Conservation (phyloP, 2,329 filamentous ascomycete genomes). For the Fusarium continuum region DNA sequence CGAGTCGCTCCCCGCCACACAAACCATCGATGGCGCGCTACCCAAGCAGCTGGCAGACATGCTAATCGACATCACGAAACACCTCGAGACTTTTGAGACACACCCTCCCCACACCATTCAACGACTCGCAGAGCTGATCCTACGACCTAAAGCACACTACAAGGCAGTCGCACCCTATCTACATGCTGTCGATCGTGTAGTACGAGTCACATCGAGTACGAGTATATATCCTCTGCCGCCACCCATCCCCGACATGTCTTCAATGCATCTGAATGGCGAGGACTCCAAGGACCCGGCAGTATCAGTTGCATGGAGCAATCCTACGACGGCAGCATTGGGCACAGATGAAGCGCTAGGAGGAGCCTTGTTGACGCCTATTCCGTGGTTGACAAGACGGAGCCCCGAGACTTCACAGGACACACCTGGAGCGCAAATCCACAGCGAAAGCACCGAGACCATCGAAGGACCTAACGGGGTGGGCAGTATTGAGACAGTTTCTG, state of each 20-base stretch:
- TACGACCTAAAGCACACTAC: conserved; percentile 82
- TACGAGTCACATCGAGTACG: conserved; percentile 85
- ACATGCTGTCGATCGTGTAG: conserved; percentile 87
- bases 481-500: conserved; percentile 81
- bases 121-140: conserved; percentile 85
- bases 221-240: conserved; percentile 85
- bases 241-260: conserved; percentile 66
- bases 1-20: conserved; percentile 49
- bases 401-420: conserved; percentile 45
- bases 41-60: conserved; percentile 72
- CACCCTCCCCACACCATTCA: conserved; percentile 93
- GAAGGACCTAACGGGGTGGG: conserved; percentile 83
- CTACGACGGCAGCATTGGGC: conserved; percentile 65
- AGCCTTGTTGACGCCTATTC: conserved; percentile 90
- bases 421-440: conserved; percentile 61
- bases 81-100: conserved; percentile 73
- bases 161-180: conserved; percentile 84
- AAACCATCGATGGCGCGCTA: conserved; percentile 56
- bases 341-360: conserved; percentile 91
- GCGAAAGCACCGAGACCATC: conserved; percentile 81
- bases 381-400: conserved; percentile 73
- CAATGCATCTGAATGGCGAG: conserved; percentile 70
- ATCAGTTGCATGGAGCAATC: conserved; percentile 58
- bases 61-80: conserved; percentile 66
- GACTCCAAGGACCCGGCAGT: conserved; percentile 53